Evolutionary conservation across 202 grass and related monocot species (phyloP), one percentile per base, ranked within the genome.

Genomic region (Schoenoplectus triqueter): DNA sequence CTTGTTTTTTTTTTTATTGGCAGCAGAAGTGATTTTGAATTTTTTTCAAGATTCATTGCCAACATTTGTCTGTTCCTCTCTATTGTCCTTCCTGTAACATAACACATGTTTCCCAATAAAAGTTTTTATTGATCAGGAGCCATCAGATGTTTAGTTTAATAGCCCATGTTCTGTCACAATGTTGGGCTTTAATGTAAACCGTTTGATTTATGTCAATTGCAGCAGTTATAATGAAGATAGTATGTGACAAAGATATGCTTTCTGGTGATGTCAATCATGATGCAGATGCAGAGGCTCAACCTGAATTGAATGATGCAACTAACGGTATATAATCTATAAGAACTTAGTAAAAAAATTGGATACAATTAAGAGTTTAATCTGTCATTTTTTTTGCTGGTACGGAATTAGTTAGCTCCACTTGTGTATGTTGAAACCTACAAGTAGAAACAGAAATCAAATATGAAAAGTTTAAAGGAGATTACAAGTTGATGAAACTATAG

Each of bases 201-300:
- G 41, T 41, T 57, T 83, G 50, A 57, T 77, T 39, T 78, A 15
- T 60, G 51, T 78, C 48, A 41, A 42, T 10, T 68, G 64, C 65
- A 83, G 81, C 81, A 42, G 48, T 83, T n/a, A 83, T 83, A 46
- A 71, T 83, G 81, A 83, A 83, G 66, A 83, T 83, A 83, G 41
- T 52, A 54, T 55, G 62, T 0, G 81, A 70, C 20, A 1, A 71
- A 20, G 22, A 17, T 59, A 41, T 56, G 13, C 71, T 55, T 55
- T 71, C 66, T 14, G 64, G 71, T 40, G 51, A 70, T 21, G 9
- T 9, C 14, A 17, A 44, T 79, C 22, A 79, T 42, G 40, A 79
- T 61, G 22, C 40, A 70, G 81, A 83, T 68, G 13, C 64, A 8
- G 81, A 70, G 14, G 65, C 50, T 83, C 63, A 83, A 56, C 64